These are phyloP conservation scores for Fusarium caatingaense DNA, from an alignment of 2,329 filamentous ascomycete genomes.

Conservation along the genomic window DNA sequence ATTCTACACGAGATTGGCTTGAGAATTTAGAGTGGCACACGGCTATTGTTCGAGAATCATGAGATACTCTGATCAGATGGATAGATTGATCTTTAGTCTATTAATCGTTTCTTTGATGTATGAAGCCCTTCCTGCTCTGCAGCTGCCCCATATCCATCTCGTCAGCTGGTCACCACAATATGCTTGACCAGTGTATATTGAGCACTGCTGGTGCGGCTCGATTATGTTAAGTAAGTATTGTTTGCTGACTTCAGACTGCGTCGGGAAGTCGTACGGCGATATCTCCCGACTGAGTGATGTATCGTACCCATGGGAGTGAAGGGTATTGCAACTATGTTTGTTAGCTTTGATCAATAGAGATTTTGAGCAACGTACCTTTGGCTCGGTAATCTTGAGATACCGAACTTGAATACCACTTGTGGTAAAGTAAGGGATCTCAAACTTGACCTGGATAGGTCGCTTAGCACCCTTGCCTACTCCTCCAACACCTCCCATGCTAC, in stretches of 20 bases:
- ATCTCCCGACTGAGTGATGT: slow-evolving; percentile 98
- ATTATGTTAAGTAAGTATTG: slow-evolving; percentile 33
- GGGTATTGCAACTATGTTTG: slow-evolving; percentile 88
- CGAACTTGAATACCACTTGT: slow-evolving; percentile 98
- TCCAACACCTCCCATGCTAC: slow-evolving; percentile 93
- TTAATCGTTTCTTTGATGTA: slow-evolving; percentile 44
- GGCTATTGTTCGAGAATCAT: slow-evolving; percentile 42
- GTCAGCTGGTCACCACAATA: slow-evolving; percentile 13
- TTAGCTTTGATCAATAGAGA: slow-evolving; percentile 8
- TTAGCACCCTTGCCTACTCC: slow-evolving; percentile 84
- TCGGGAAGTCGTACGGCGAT: slow-evolving; percentile 97
- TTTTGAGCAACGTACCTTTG: slow-evolving; percentile 77
- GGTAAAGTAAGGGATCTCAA: slow-evolving; percentile 99
- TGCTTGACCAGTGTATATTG: slow-evolving; percentile 9
- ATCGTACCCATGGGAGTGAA: slow-evolving; percentile 95
- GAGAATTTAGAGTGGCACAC: slow-evolving; percentile 44
- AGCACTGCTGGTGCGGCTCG: slow-evolving; percentile 17
- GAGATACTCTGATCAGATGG: not conserved
- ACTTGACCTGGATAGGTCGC: slow-evolving; percentile 97
- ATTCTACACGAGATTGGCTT: slow-evolving; percentile 44
- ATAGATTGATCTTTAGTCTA: slow-evolving; percentile 41
- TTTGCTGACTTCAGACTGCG: slow-evolving; percentile 68
- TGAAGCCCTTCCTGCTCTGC: slow-evolving; percentile 34
- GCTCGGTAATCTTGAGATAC: slow-evolving; percentile 99
- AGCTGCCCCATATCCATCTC: slow-evolving; percentile 31